A percentile compares a stretch with the other conserved stretches of the same genome.
These are phyloP conservation scores for Daphne laureola DNA, from an alignment of 441 rosid genomes.

Conservation along the genomic window DNA sequence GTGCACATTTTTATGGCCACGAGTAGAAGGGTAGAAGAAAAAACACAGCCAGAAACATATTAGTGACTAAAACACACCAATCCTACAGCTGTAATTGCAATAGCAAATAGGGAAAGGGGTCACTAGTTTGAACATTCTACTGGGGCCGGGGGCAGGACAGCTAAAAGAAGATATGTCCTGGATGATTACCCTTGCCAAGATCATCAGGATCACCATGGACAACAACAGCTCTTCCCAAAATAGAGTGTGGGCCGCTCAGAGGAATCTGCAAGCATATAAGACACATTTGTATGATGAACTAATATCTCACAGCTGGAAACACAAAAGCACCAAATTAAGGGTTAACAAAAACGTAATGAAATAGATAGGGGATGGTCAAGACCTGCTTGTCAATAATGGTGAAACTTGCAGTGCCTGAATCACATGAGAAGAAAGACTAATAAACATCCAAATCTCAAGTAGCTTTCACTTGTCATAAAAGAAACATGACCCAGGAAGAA, in stretches of 20 bases:
- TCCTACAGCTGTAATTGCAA: too few species aligned
- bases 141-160: too few species aligned
- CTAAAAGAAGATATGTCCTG: too few species aligned
- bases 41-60: too few species aligned
- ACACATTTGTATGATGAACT: not conserved
- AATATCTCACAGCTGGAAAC: not conserved
- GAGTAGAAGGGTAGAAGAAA: too few species aligned
- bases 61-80: too few species aligned
- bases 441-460: not conserved
- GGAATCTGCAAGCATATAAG: conserved; percentile 46
- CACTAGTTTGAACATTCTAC: too few species aligned
- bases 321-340: not conserved
- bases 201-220: conserved; percentile 93
- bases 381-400: conserved; percentile 60
- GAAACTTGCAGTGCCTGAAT: conserved; percentile 60
- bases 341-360: not conserved
- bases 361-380: conserved; percentile 1
- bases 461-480: too few species aligned
- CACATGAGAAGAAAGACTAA: conserved; percentile 2
- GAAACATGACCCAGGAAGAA: too few species aligned
- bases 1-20: too few species aligned
- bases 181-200: conserved; percentile 75
- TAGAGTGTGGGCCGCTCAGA: conserved; percentile 66
- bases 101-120: too few species aligned
- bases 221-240: conserved; percentile 91